Base-by-base conservation (phyloP, 2,329 filamentous ascomycete genomes). In the Colletotrichum godetiae region DNA sequence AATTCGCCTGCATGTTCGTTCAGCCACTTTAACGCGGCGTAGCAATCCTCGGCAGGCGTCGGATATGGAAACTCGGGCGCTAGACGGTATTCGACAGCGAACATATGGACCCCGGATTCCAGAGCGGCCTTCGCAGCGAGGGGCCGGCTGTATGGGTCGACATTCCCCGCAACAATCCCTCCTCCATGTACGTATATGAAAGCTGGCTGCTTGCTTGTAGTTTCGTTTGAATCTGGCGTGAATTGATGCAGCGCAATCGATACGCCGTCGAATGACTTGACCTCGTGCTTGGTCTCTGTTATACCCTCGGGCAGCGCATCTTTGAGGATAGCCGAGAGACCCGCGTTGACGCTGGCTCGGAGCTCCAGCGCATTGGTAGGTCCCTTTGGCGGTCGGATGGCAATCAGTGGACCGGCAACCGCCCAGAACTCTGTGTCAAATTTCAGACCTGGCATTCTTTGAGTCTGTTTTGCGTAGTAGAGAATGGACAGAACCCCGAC, bases 111-210 rank as follows among this genome's bases (percentile, higher is more conserved):
- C 0, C 81, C 80, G 3, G 80, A 78, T 3, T 77, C 24, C 1
- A 72, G 57, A 1, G 75, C 76, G 35, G 59, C 57, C 5, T 12
- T 46, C 3, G 71, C 71, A 13, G 60, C 60, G 2, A 71, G 46
- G 6, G 68, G 71, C 2, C 71, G 55, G 55, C 61, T 70, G 55
- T 77, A 78, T 2, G 80, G 55, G 3, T 80, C 76, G 22, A 82
- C 77, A 12, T 73, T 76, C 1, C 83, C 78, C 1, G 76, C 72
- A 15, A 86, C 79, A 59, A 83, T 82, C 24, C 84, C 85, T 19
- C 86, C 85, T n/a, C 84, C 84, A 70, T 87, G 85, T 49, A 82
- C 72, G 72, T 85, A 81, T n/a, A 83, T 61, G n/a, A 85, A 77
- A 1, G 81, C 83, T 5, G 80, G 78, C 19, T 75, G 73, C 27